These are phyloP conservation scores for Aspergillus glaucus DNA, from an alignment of 2,329 filamentous ascomycete genomes.

Conservation along the genomic window DNA sequence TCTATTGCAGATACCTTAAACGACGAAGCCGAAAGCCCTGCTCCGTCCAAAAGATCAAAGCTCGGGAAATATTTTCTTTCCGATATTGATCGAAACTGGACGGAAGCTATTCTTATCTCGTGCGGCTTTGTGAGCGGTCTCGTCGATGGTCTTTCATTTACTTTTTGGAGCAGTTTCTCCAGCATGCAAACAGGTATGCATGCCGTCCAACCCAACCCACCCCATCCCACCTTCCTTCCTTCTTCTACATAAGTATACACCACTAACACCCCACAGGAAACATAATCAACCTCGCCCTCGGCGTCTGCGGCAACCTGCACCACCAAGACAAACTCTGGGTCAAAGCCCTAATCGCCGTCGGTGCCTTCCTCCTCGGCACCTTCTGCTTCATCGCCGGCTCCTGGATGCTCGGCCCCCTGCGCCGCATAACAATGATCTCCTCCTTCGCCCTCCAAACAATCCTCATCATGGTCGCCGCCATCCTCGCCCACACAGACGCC, in stretches of 20 bases:
- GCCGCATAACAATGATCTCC: constrained; percentile 22
- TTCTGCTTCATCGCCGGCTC: constrained; percentile 25
- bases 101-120: constrained; percentile 8
- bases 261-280: constrained; percentile 19
- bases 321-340: constrained; percentile 23
- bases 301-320: constrained; percentile 15
- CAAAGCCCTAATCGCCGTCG: constrained; percentile 27
- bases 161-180: constrained; percentile 25
- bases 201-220: background rate
- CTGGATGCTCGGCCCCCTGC: constrained; percentile 16
- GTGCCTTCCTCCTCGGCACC: constrained; percentile 23
- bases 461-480: constrained; percentile 18
- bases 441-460: constrained; percentile 28
- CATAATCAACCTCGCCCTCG: constrained; percentile 30
- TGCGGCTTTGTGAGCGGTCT: constrained; percentile 22
- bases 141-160: constrained; percentile 23
- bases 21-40: background rate
- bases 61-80: constrained; percentile 1
- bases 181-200: constrained; percentile 25
- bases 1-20: background rate
- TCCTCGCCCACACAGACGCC: constrained; percentile 17
- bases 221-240: background rate
- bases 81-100: constrained; percentile 5
- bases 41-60: background rate
- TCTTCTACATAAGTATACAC: background rate